Evolutionary conservation across 441 rosid species (phyloP).

Genomic region (Populus hybrid): DNA sequence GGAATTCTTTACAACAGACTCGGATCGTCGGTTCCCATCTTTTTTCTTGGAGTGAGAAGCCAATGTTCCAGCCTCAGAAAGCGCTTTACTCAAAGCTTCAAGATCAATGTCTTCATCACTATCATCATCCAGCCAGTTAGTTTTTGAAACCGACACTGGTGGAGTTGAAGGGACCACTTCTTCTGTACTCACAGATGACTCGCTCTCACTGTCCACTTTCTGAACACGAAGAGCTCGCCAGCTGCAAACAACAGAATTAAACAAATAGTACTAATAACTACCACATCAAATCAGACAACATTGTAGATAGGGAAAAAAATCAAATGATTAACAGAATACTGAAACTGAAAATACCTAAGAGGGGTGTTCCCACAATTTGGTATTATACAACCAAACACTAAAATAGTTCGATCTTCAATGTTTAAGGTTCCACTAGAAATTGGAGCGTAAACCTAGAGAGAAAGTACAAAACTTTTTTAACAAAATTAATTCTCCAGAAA

Average conservation of each 20-base stretch:
- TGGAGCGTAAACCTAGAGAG: slow-evolving; percentile 66
- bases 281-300: not conserved
- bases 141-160: slow-evolving; percentile 36
- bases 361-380: slow-evolving; percentile 54
- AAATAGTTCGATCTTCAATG: slow-evolving; percentile 62
- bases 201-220: slow-evolving; percentile 33
- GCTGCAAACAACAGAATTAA: slow-evolving; percentile 31
- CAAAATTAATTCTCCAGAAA: not conserved
- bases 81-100: slow-evolving; percentile 59
- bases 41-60: slow-evolving; percentile 48
- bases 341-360: slow-evolving; percentile 43
- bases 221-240: slow-evolving; percentile 85
- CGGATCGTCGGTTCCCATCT: slow-evolving; percentile 22
- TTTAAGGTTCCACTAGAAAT: slow-evolving; percentile 38
- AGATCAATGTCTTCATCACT: slow-evolving; percentile 63
- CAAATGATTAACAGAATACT: not conserved
- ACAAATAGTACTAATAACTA: not conserved
- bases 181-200: slow-evolving; percentile 9
- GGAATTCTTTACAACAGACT: slow-evolving; percentile 27
- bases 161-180: slow-evolving; percentile 16
- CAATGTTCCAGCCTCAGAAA: slow-evolving; percentile 50
- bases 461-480: not conserved
- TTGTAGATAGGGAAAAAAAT: not conserved
- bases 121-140: slow-evolving; percentile 53
- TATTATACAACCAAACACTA: slow-evolving; percentile 61